Evolutionary conservation across 2,329 filamentous ascomycete species (phyloP).

Genomic region (Colletotrichum lentis): DNA sequence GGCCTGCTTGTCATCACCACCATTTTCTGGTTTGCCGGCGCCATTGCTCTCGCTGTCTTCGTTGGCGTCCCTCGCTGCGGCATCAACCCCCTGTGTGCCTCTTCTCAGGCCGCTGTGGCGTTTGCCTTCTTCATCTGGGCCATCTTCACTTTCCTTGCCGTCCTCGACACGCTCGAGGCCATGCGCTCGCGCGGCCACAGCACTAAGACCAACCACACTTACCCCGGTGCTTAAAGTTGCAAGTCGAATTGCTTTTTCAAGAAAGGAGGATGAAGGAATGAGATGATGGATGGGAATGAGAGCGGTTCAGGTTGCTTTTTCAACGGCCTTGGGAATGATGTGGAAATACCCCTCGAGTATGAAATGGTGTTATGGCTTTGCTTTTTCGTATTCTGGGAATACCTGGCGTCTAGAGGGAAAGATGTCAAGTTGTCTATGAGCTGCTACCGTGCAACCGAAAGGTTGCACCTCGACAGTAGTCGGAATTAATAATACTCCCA

Average conservation of each 20-base stretch:
- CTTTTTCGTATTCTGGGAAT: background rate
- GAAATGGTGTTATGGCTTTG: conserved; percentile 22
- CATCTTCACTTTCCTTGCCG: conserved; percentile 57
- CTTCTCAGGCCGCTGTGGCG: conserved; percentile 69
- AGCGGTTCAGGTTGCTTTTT: background rate
- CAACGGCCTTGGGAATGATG: conserved; percentile 13
- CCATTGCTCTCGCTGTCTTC: conserved; percentile 76
- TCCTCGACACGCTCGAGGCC: conserved; percentile 56
- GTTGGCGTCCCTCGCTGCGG: conserved; percentile 65
- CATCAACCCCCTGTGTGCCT: conserved; percentile 63
- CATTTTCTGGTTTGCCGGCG: conserved; percentile 90
- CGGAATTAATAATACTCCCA: background rate
- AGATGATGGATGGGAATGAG: background rate
- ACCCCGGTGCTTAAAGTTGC: background rate
- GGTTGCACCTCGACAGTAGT: background rate
- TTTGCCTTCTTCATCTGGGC: conserved; percentile 73
- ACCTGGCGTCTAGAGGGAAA: background rate
- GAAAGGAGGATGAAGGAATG: background rate
- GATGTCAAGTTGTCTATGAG: background rate
- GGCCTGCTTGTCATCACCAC: conserved; percentile 75
- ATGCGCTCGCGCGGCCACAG: conserved; percentile 53
- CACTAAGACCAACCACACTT: conserved; percentile 35
- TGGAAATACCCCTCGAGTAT: conserved; percentile 34
- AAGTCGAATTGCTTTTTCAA: no score
- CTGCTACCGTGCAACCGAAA: no score